A percentile compares a stretch with the other conserved stretches of the same genome.
phyloP scores from a whole-genome alignment of 345 rosid genomes.

The Xanthoceras sorbifolium region DNA sequence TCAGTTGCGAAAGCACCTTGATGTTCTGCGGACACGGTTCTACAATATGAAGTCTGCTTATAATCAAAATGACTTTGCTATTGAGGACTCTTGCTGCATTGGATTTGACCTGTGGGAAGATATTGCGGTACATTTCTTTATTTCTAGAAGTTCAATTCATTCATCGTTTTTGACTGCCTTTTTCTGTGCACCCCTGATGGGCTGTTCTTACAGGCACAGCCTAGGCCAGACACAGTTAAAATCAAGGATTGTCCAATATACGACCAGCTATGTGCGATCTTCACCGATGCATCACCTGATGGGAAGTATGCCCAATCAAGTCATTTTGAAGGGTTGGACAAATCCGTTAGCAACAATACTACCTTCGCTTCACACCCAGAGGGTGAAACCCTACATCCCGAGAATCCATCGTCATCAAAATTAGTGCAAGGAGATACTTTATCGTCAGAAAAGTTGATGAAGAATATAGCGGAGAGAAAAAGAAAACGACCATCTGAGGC shows the following conservation, averaged over 20 bases:
- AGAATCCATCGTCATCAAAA: constrained; percentile 37
- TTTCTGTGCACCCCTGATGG: constrained; percentile 20
- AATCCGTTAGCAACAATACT: constrained; percentile 38
- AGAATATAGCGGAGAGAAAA: constrained; percentile 39
- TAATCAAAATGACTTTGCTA: constrained; percentile 51
- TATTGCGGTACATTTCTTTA: constrained; percentile 44
- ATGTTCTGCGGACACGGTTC: constrained; percentile 74
- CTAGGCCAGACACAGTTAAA: constrained; percentile 53
- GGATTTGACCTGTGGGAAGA: constrained; percentile 86
- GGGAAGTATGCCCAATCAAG: constrained; percentile 93
- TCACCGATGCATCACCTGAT: constrained; percentile 57
- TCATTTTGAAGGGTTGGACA: constrained; percentile 75
- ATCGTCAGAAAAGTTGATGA: constrained; percentile 29
- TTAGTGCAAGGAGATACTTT: constrained; percentile 17
- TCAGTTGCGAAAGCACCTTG: constrained; percentile 79
- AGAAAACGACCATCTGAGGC: constrained; percentile 51
- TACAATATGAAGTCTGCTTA: constrained; percentile 52
- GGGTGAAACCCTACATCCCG: constrained; percentile 29
- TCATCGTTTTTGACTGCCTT: neutral
- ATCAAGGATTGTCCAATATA: constrained; percentile 74
- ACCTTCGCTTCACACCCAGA: constrained; percentile 28
- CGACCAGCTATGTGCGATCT: constrained; percentile 72
- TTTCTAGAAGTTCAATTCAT: constrained; percentile 1
- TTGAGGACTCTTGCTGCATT: constrained; percentile 62
- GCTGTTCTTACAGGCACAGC: constrained; percentile 47